Conservation (phyloP, 177 flowering plant genomes). For the Vitis hybrid region DNA sequence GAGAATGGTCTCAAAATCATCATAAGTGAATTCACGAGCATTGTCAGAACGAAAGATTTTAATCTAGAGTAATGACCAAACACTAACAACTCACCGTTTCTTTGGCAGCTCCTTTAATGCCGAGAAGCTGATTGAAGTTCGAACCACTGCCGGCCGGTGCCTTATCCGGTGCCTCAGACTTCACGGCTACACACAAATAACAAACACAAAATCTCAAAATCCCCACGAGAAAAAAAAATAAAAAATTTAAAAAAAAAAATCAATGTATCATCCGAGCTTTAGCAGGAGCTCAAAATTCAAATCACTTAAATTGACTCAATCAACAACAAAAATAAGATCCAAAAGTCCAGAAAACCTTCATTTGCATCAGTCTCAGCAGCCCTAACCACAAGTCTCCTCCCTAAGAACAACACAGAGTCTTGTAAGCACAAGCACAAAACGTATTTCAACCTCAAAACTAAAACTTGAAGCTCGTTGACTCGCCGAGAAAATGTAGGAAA, state of each 20-base stretch:
- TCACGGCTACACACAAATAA: constrained; percentile 28
- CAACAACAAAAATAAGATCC: neutral
- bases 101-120: constrained; percentile 89
- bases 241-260: neutral
- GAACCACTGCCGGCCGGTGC: constrained; percentile 72
- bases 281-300: neutral
- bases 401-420: constrained; percentile 17
- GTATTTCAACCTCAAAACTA: neutral
- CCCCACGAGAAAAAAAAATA: constrained; percentile 5
- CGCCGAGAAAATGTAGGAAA: neutral
- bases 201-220: neutral
- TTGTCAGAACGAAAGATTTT: too few relatives aligned
- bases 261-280: neutral
- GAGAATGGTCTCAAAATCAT: too few relatives aligned
- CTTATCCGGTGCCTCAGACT: constrained; percentile 63
- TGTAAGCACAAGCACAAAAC: neutral
- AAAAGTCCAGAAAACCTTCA: constrained; percentile 47
- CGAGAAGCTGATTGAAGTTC: constrained; percentile 86
- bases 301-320: neutral
- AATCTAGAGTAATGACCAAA: neutral
- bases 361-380: constrained; percentile 83
- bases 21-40: too few relatives aligned
- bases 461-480: neutral
- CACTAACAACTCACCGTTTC: constrained; percentile 59
- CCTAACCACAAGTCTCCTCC: constrained; percentile 52